These are phyloP conservation scores for Podospora pseudoanserina DNA, from an alignment of 495 filamentous ascomycete species.

Conservation along the genomic window DNA sequence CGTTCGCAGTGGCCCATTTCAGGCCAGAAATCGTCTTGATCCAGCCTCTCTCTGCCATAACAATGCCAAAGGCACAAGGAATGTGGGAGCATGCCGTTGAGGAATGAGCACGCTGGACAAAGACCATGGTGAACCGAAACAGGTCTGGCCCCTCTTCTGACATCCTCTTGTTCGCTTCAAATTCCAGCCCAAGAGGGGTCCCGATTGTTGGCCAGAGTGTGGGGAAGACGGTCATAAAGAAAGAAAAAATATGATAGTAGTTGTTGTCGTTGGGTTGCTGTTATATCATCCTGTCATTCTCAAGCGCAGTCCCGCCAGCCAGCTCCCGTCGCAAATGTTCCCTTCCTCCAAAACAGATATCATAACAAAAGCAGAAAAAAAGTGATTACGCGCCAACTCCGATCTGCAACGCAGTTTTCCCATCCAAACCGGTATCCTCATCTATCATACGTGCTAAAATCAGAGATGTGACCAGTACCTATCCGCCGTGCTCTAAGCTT, in stretches of 20 bases:
- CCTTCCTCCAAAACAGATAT: conserved; percentile 11
- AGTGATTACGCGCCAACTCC: conserved; percentile 27
- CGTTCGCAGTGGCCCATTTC: conserved; percentile 30
- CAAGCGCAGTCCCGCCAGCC: conserved; percentile 15
- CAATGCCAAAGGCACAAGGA: conserved; percentile 29
- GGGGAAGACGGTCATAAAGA: background rate
- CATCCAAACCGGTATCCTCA: conserved; percentile 24
- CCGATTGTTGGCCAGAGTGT: background rate
- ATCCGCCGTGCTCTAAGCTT: conserved; percentile 12
- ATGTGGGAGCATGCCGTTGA: conserved; percentile 4
- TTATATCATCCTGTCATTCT: conserved; percentile 12
- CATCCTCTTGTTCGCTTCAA: conserved; percentile 13
- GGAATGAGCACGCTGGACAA: conserved; percentile 29
- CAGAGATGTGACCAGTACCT: conserved; percentile 38
- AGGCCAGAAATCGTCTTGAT: conserved; percentile 1
- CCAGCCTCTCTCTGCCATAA: conserved; percentile 23
- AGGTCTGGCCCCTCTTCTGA: conserved; percentile 18
- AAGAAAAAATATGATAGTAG: background rate
- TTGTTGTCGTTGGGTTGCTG: conserved; percentile 4
- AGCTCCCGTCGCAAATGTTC: conserved; percentile 7
- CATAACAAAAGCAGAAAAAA: conserved; percentile 13
- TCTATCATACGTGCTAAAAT: conserved; percentile 34
- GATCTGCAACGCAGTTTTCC: conserved; percentile 30
- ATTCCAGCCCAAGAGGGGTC: background rate
- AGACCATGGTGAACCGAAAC: conserved; percentile 43